phyloP scores from a whole-genome alignment of 306 rosid genomes.

The apple (Malus domestica) region ASM211411v1 NC_041794.1:4256501-4257000 shows the following conservation, averaged over 20 bases:
- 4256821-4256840: conserved; percentile 31
- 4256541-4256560: conserved; percentile 38
- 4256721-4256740: conserved; percentile 25
- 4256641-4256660: conserved; percentile 94
- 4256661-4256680: conserved; percentile 33
- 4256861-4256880: conserved; percentile 94
- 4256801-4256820: conserved; percentile 19
- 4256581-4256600: conserved; percentile 25
- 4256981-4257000: conserved; percentile 9
- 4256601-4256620: conserved; percentile 29
- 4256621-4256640: conserved; percentile 47
- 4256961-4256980: conserved; percentile 8
- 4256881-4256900: conserved; percentile 36
- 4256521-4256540: conserved; percentile 78
- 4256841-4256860: conserved; percentile 59
- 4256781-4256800: conserved; percentile 25
- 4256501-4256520: conserved; percentile 87
- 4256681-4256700: conserved; percentile 30
- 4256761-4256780: conserved; percentile 23
- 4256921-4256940: neutral
- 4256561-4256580: conserved; percentile 20
- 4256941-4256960: neutral
- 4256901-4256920: conserved; percentile 6
- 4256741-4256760: conserved; percentile 21
- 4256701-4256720: conserved; percentile 20